Base-by-base conservation (phyloP, 495 filamentous ascomycete genomes). In the Chaetomium cochliodes region DNA sequence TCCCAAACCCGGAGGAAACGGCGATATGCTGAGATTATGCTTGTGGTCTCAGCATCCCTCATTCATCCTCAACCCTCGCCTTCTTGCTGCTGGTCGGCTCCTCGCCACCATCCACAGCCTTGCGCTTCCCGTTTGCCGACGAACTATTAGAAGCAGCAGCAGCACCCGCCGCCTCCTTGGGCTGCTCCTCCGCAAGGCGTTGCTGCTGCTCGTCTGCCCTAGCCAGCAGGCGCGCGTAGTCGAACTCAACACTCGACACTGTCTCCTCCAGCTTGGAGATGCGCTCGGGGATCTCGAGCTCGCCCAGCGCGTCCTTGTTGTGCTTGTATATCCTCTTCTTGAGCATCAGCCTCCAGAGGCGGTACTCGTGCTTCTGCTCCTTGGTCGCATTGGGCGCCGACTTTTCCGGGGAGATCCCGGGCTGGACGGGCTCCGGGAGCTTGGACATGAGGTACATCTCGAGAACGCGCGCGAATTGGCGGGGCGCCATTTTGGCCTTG, bases 401-500 rank as follows among this genome's bases (percentile, higher is more conserved):
- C 25, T 51, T 39, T 54, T 52, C 22, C 41, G 62, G 59, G 13
- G 65, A 62, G 7, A 80, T 65, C 13, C 67, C 76, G 33, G 83
- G 81, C 28, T 89, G 85, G 62, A 91, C 82, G 15, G 80, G 76
- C 11, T 79, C 70, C 0, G 91, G 86, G 26, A 97, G 88, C 57
- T 78, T 81, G 8, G 87, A 87, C 67, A 97, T 88, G 8, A 97
- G 88, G 61, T 90, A 87, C 87, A 98, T 92, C 76, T 98, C 94
- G 18, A 93, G 77, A 12, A 96, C 81, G 37, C 93, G 86, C 33
- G 82, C 81, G 75, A 97, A 97, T 76, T 98, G 94, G n/a, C 93
- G 87, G 0, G 87, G 82, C 7, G 88, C 87, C 64, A 98, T 92
- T 73, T 97, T 97, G 58, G 83, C 81, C 46, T 84, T 77, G 8